phyloP scores from a whole-genome alignment of 768 basidiomycete species.

The Psilocybe subaeruginosa region DNA sequence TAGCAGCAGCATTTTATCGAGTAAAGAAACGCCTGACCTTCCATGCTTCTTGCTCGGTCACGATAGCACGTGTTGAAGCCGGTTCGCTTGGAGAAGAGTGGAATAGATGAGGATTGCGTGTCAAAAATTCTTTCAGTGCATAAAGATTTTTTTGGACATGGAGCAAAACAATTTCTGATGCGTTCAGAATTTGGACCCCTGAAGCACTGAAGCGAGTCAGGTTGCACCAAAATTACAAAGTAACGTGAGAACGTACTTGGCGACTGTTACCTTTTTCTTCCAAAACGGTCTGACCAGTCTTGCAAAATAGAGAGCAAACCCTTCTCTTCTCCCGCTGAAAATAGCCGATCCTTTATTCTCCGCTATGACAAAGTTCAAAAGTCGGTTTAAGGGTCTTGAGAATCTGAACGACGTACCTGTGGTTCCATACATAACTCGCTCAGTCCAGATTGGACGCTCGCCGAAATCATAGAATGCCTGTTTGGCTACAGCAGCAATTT shows the following conservation, averaged over 20 bases:
- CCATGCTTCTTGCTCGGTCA: conserved; percentile 86
- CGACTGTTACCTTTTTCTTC: conserved; percentile 75
- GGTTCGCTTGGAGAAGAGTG: conserved; percentile 78
- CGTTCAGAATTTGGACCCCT: conserved; percentile 57
- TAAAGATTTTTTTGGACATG: conserved; percentile 81
- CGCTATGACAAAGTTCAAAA: conserved; percentile 34
- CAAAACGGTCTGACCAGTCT: conserved; percentile 86
- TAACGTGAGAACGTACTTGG: conserved; percentile 37
- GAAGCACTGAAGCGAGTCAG: conserved; percentile 17
- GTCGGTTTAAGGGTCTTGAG: neutral
- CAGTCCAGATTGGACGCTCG: conserved; percentile 82
- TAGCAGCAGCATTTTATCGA: neutral
- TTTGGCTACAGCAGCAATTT: conserved; percentile 73
- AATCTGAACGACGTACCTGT: conserved; percentile 44
- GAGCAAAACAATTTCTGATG: conserved; percentile 64
- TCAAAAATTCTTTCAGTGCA: conserved; percentile 75
- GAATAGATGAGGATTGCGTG: conserved; percentile 85
- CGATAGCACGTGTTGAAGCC: conserved; percentile 55
- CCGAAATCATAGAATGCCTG: conserved; percentile 88
- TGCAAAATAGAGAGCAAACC: conserved; percentile 84
- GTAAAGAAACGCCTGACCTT: conserved; percentile 52
- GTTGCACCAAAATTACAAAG: neutral
- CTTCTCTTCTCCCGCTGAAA: conserved; percentile 89
- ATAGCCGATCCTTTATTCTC: conserved; percentile 74
- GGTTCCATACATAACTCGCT: conserved; percentile 73